Conservation (phyloP, 139 green algal species). For the Edaphochlamys debaryana region DNA sequence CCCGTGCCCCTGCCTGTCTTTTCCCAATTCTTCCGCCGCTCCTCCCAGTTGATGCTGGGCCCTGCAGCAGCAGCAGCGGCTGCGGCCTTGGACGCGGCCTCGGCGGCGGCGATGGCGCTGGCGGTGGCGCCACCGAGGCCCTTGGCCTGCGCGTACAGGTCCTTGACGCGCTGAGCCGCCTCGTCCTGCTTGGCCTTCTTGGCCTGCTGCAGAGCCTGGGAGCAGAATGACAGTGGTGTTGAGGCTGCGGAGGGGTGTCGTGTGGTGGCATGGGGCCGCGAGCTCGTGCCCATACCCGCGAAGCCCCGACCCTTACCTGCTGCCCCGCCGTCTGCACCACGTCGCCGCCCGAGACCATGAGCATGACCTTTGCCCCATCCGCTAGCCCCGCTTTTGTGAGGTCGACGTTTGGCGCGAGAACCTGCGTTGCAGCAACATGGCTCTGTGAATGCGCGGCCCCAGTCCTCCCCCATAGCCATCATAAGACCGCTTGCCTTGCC, state of each 20-base stretch:
- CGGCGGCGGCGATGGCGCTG: background rate
- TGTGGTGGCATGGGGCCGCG: too few relatives aligned
- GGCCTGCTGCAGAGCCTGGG: slow-evolving; percentile 41
- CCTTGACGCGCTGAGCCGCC: slow-evolving; percentile 42
- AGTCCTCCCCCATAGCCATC: too few relatives aligned
- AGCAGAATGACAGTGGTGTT: too few relatives aligned
- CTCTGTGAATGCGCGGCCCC: background rate
- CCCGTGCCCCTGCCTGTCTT: too few relatives aligned
- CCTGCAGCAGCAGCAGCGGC: background rate
- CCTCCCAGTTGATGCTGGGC: slow-evolving; percentile 33
- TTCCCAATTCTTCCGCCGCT: slow-evolving; percentile 56
- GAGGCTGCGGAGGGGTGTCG: too few relatives aligned
- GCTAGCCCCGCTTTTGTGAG: slow-evolving; percentile 41
- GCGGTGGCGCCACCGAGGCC: background rate
- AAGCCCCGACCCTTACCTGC: background rate
- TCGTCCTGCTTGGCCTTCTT: slow-evolving; percentile 39
- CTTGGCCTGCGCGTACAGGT: slow-evolving; percentile 28
- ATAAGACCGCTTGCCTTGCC: slow-evolving; percentile 51
- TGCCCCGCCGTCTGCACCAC: slow-evolving; percentile 43
- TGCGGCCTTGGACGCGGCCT: background rate
- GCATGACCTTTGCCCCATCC: slow-evolving; percentile 74
- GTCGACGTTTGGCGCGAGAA: slow-evolving; percentile 30
- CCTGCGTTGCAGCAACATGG: background rate
- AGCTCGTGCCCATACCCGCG: too few relatives aligned
- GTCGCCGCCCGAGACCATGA: slow-evolving; percentile 53